Conservation (phyloP, 306 rosid species). For the Abrus precatorius region DNA sequence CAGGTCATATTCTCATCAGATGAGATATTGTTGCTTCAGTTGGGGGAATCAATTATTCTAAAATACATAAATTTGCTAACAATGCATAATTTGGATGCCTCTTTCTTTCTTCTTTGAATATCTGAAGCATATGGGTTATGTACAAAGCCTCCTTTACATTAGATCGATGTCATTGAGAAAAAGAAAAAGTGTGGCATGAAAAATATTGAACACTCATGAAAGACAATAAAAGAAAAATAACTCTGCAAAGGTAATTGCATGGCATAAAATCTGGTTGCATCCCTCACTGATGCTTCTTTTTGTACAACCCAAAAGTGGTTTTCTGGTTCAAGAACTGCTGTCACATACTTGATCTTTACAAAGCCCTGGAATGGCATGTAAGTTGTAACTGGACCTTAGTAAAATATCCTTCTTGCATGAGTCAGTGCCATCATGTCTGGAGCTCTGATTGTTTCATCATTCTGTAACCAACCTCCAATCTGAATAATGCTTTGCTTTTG, state of each 20-base stretch:
- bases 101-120: conserved; percentile 24
- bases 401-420: conserved; percentile 25
- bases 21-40: conserved; percentile 24
- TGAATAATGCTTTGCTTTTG: not conserved
- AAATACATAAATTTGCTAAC: not conserved
- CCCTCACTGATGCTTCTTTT: not conserved
- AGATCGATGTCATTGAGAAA: not conserved
- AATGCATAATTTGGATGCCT: not conserved
- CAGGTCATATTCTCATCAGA: conserved; percentile 26
- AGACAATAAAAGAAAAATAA: not conserved
- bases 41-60: conserved; percentile 15
- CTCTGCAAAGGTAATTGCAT: conserved; percentile 1
- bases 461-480: not conserved
- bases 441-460: conserved; percentile 3
- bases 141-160: conserved; percentile 17
- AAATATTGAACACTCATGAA: conserved; percentile 5
- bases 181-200: conserved; percentile 4
- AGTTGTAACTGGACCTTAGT: conserved; percentile 19
- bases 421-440: not conserved
- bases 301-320: not conserved
- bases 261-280: conserved; percentile 1
- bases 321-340: not conserved
- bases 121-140: not conserved
- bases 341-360: conserved; percentile 9
- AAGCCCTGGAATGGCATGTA: conserved; percentile 27